Evolutionary conservation across 2,329 filamentous ascomycete species (phyloP).

Genomic region (Ascochyta pisi): DNA sequence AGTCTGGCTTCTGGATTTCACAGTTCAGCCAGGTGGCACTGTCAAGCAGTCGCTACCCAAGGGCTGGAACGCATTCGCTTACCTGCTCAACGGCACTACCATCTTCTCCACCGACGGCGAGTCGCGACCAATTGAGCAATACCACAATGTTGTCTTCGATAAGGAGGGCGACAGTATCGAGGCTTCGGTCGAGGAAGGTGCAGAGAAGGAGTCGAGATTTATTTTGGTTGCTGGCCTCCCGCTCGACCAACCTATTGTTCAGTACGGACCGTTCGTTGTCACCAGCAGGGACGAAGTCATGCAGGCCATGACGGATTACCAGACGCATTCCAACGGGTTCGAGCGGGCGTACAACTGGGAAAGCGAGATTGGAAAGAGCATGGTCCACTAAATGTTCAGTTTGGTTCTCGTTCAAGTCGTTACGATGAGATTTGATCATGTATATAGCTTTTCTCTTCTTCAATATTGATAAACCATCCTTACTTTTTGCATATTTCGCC

Average conservation of each 20-base stretch:
- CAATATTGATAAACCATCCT: background rate
- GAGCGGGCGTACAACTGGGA: slow-evolving; percentile 77
- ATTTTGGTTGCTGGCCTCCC: slow-evolving; percentile 79
- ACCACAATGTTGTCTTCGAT: slow-evolving; percentile 89
- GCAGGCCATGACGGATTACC: slow-evolving; percentile 49
- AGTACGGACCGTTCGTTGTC: slow-evolving; percentile 51
- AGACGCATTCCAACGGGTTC: slow-evolving; percentile 47
- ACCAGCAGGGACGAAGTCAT: slow-evolving; percentile 47
- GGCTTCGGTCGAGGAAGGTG: slow-evolving; percentile 70
- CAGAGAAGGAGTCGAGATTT: slow-evolving; percentile 64
- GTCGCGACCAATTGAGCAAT: slow-evolving; percentile 65
- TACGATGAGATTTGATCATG: background rate
- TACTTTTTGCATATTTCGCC: background rate
- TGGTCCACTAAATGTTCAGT: slow-evolving; percentile 31
- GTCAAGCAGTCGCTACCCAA: slow-evolving; percentile 77
- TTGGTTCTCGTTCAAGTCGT: background rate
- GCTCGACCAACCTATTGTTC: slow-evolving; percentile 49
- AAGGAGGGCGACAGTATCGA: slow-evolving; percentile 77
- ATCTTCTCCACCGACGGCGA: slow-evolving; percentile 56
- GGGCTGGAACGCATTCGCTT: slow-evolving; percentile 90
- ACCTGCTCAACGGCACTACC: slow-evolving; percentile 77
- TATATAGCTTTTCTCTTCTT: background rate
- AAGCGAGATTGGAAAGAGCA: slow-evolving; percentile 67
- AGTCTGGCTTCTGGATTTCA: slow-evolving; percentile 92
- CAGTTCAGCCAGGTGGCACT: slow-evolving; percentile 77